Percentiles rank a stretch among this genome's conserved stretches.
phyloP scores from a whole-genome alignment of 495 filamentous ascomycete species.

The Xylaria sp. region DNA sequence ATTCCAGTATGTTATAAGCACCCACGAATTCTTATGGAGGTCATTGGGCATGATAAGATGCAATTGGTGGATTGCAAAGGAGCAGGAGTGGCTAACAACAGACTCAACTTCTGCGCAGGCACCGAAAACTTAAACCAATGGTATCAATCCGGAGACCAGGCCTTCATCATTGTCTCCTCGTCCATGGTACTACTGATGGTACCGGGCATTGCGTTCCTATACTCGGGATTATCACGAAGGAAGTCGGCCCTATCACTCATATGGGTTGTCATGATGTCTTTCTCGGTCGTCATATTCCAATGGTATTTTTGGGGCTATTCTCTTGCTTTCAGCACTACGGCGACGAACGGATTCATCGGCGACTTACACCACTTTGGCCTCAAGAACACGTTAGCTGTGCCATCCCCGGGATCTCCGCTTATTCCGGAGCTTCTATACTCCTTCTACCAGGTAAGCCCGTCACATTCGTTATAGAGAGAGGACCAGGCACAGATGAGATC shows the following conservation, averaged over 20 bases:
- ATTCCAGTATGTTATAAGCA: conserved; percentile 72
- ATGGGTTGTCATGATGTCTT: conserved; percentile 94
- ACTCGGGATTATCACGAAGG: conserved; percentile 92
- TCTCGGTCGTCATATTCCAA: conserved; percentile 89
- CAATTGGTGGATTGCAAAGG: not conserved
- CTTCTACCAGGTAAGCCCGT: conserved; percentile 80
- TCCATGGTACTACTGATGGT: conserved; percentile 98
- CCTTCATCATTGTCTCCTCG: conserved; percentile 89
- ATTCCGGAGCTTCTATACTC: conserved; percentile 94
- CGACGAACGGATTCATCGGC: conserved; percentile 82
- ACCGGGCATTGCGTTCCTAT: conserved; percentile 95
- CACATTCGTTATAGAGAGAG: conserved; percentile 66
- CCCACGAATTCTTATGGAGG: conserved; percentile 8
- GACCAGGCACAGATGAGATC: conserved; percentile 66
- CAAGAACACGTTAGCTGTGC: conserved; percentile 73
- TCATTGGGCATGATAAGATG: conserved; percentile 9
- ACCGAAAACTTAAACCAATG: conserved; percentile 88
- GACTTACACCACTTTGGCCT: conserved; percentile 87
- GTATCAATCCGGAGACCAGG: conserved; percentile 66
- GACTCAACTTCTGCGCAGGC: conserved; percentile 48
- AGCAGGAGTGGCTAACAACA: conserved; percentile 26
- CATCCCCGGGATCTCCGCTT: conserved; percentile 79
- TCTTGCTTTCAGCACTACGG: conserved; percentile 83
- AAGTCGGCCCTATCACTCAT: conserved; percentile 96
- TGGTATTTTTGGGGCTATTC: conserved; percentile 99